Conservation (phyloP, 2,329 filamentous ascomycete species). For the Trichoderma sp. region DNA sequence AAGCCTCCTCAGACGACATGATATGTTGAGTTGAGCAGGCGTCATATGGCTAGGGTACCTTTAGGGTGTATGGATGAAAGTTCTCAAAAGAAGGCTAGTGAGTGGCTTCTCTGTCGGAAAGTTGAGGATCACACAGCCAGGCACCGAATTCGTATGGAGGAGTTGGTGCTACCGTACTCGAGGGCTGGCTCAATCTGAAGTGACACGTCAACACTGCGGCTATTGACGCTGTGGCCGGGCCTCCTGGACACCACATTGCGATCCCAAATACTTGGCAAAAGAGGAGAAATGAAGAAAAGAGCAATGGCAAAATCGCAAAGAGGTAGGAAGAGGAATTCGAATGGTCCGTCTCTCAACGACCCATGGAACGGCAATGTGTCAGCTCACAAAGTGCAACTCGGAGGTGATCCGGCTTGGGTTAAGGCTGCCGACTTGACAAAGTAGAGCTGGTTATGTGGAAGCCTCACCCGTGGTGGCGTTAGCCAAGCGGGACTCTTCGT, state of each 20-base stretch:
- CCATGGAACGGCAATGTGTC: slow-evolving; percentile 44
- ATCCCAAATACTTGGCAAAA: not conserved
- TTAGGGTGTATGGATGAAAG: no score
- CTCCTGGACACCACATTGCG: not conserved
- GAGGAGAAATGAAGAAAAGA: no score
- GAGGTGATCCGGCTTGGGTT: slow-evolving; percentile 41
- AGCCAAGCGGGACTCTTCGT: no score
- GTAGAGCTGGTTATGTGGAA: no score
- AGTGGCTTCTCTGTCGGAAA: not conserved
- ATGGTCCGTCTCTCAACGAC: slow-evolving; percentile 30
- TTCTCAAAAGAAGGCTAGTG: no score
- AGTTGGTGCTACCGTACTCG: not conserved
- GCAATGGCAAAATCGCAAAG: not conserved
- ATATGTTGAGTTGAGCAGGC: no score
- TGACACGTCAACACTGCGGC: slow-evolving; percentile 8
- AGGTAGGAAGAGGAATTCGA: not conserved
- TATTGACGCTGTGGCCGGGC: slow-evolving; percentile 8
- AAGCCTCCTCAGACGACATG: no score
- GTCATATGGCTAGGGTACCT: no score
- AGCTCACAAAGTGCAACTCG: slow-evolving; percentile 43
- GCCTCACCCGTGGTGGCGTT: no score
- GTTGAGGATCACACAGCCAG: not conserved
- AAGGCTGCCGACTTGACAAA: slow-evolving; percentile 47
- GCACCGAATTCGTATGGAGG: not conserved
- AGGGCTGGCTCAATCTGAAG: not conserved